Conservation (phyloP, 371 early-diverging fungal species). For the Sporodiniella umbellata region DNA sequence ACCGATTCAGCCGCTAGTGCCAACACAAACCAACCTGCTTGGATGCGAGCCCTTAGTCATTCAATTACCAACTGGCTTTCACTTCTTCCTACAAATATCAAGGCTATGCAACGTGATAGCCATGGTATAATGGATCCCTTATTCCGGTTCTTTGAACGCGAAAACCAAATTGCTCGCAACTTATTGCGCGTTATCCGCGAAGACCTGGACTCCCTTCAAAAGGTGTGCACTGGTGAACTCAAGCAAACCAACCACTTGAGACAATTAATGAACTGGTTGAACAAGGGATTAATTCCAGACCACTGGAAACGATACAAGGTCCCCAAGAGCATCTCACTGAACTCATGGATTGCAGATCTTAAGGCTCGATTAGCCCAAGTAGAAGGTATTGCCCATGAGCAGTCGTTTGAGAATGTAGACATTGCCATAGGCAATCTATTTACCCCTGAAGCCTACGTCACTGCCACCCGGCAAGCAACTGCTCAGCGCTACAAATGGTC, state of each 20-base stretch:
- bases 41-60: conserved; percentile 69
- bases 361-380: conserved; percentile 69
- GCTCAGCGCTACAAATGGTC: conserved; percentile 72
- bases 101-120: conserved; percentile 37
- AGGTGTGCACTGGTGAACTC: conserved; percentile 70
- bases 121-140: conserved; percentile 64
- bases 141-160: conserved; percentile 83
- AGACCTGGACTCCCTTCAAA: conserved; percentile 64
- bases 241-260: conserved; percentile 88
- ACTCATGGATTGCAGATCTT: conserved; percentile 78
- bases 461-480: conserved; percentile 86
- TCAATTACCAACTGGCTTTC: conserved; percentile 60
- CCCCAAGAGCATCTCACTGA: conserved; percentile 53
- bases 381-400: conserved; percentile 45
- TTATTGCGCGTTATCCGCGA: conserved; percentile 61
- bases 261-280: conserved; percentile 63
- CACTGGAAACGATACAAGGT: conserved; percentile 82
- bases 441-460: conserved; percentile 89
- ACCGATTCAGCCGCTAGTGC: neutral
- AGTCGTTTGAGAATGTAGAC: conserved; percentile 30
- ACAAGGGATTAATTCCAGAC: conserved; percentile 72
- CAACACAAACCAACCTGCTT: conserved; percentile 56
- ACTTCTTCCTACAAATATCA: conserved; percentile 57
- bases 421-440: conserved; percentile 90
- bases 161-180: conserved; percentile 61